Evolutionary conservation across 2,329 filamentous ascomycete species (phyloP).

Genomic region (Alternaria consortialis): DNA sequence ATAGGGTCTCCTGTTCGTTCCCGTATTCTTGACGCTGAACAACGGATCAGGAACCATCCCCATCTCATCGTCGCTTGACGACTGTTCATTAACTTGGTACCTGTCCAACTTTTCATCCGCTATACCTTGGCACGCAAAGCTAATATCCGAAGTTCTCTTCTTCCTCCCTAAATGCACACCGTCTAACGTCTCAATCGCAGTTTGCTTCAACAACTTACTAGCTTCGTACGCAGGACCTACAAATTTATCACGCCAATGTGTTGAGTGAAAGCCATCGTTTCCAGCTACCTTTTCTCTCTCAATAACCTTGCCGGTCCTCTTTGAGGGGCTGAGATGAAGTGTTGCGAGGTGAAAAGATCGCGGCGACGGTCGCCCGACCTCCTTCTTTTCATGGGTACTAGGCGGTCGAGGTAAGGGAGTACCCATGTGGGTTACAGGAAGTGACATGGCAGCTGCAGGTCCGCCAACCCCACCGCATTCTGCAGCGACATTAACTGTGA

Average conservation of each 20-base stretch:
- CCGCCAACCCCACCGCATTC: constrained; percentile 27
- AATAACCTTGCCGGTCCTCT: background rate
- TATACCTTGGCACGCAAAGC: constrained; percentile 36
- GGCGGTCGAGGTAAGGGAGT: background rate
- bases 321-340: background rate
- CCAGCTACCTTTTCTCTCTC: constrained; percentile 7
- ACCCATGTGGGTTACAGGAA: constrained; percentile 11
- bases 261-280: constrained; percentile 4
- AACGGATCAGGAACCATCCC: constrained; percentile 15
- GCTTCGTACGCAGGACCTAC: constrained; percentile 5
- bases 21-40: constrained; percentile 9
- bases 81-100: background rate
- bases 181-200: constrained; percentile 2
- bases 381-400: background rate
- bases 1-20: constrained; percentile 28
- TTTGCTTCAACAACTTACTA: constrained; percentile 10
- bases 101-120: constrained; percentile 1
- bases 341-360: background rate
- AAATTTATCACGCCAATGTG: constrained; percentile 22
- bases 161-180: constrained; percentile 12
- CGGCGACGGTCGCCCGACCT: background rate
- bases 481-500: constrained; percentile 22
- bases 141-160: constrained; percentile 26
- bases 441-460: constrained; percentile 18
- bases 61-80: background rate